Percentiles rank a stretch among this genome's conserved stretches.
phyloP scores from a whole-genome alignment of 139 green algal species.

The Eudorina sp. region DNA sequence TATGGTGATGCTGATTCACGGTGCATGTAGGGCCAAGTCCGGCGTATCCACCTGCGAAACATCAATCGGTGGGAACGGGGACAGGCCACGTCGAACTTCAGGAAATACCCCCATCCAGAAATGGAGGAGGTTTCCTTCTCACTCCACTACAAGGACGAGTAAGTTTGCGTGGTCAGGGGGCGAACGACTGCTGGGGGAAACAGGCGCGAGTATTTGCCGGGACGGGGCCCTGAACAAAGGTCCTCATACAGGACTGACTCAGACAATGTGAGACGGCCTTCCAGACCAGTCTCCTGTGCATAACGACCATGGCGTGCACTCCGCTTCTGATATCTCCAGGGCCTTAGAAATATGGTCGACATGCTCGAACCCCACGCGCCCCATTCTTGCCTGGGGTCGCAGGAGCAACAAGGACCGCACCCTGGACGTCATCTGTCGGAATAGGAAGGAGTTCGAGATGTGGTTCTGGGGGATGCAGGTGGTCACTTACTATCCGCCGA shows the following conservation, averaged over 20 bases:
- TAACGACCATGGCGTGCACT: too few relatives aligned
- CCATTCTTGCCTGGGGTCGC: neutral
- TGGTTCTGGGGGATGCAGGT: conserved; percentile 67
- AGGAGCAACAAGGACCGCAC: conserved; percentile 66
- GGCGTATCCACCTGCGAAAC: conserved; percentile 46
- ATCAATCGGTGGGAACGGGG: conserved; percentile 62
- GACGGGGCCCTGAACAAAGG: too few relatives aligned
- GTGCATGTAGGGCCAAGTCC: conserved; percentile 65
- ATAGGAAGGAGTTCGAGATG: conserved; percentile 66
- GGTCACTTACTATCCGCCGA: conserved; percentile 50
- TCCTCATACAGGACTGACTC: too few relatives aligned
- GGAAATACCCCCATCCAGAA: conserved; percentile 65
- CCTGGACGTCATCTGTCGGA: conserved; percentile 80
- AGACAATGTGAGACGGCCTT: too few relatives aligned
- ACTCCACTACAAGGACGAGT: conserved; percentile 77
- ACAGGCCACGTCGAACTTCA: conserved; percentile 79
- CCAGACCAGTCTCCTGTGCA: too few relatives aligned
- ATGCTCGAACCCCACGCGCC: too few relatives aligned
- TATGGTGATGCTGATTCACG: too few relatives aligned
- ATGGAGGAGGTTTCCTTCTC: conserved; percentile 72
- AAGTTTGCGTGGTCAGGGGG: too few relatives aligned
- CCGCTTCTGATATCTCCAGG: too few relatives aligned
- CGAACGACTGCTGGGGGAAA: too few relatives aligned
- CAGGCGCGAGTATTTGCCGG: too few relatives aligned
- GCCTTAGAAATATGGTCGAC: too few relatives aligned